Evolutionary conservation across 2,329 filamentous ascomycete genomes (phyloP).

Genomic region (Ophiognomonia clavigignenti-juglandacearum): DNA sequence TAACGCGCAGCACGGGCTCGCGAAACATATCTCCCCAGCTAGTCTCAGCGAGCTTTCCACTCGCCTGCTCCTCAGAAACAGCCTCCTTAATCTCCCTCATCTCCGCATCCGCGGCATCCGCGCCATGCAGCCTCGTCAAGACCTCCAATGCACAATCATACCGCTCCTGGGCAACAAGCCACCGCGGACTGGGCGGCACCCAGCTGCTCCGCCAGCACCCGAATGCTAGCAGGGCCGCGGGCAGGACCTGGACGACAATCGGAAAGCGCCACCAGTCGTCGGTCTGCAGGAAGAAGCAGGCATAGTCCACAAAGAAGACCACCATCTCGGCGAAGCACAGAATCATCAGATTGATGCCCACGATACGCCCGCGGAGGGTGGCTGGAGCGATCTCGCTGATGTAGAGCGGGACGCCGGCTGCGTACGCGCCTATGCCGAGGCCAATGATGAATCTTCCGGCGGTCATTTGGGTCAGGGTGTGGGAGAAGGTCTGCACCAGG

Average conservation of each 20-base stretch:
- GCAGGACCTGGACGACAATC: slow-evolving; percentile 22
- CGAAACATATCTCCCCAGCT: slow-evolving; percentile 26
- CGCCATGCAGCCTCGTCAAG: slow-evolving; percentile 16
- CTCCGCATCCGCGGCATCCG: slow-evolving; percentile 23
- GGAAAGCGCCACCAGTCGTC: slow-evolving; percentile 28
- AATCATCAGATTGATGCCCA: slow-evolving; percentile 27
- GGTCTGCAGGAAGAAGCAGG: slow-evolving; percentile 23
- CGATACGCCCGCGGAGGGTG: slow-evolving; percentile 23
- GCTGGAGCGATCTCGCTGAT: slow-evolving; percentile 27
- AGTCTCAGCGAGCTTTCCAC: slow-evolving; percentile 10
- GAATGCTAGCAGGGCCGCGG: slow-evolving; percentile 20
- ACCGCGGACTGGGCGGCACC: slow-evolving; percentile 18
- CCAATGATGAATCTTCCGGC: slow-evolving; percentile 23
- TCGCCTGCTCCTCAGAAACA: slow-evolving; percentile 20
- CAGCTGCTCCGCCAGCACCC: slow-evolving; percentile 17
- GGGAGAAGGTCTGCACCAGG: slow-evolving; percentile 5
- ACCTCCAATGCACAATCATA: slow-evolving; percentile 19
- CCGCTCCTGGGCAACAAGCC: slow-evolving; percentile 16
- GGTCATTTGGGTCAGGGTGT: slow-evolving; percentile 19
- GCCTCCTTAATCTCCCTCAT: slow-evolving; percentile 38
- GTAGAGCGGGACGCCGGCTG: slow-evolving; percentile 27
- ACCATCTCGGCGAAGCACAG: slow-evolving; percentile 27
- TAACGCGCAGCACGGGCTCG: slow-evolving; percentile 23
- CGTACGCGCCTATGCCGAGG: slow-evolving; percentile 26
- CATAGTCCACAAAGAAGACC: slow-evolving; percentile 25